phyloP scores from a whole-genome alignment of 73 alveolate species.

The Paramecium octaurelia region DNA sequence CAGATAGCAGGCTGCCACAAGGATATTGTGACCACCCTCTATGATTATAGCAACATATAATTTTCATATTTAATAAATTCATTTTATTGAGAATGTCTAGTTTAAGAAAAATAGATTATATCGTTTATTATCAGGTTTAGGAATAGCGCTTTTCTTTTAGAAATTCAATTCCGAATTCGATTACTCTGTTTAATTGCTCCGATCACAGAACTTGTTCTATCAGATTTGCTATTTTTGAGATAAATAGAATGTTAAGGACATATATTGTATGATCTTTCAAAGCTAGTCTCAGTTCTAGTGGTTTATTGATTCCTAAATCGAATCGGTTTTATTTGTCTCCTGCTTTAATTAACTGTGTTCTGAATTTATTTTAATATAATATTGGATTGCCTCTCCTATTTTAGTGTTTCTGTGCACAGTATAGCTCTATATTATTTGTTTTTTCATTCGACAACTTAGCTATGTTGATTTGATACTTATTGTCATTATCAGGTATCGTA shows the following conservation, averaged over 20 bases:
- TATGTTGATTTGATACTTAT: background rate
- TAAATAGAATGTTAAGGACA: background rate
- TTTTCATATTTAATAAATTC: slow-evolving; percentile 9
- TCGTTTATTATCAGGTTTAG: background rate
- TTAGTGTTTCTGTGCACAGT: background rate
- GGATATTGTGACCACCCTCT: slow-evolving; percentile 80
- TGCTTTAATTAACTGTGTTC: background rate
- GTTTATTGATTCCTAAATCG: background rate
- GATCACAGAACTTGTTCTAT: background rate
- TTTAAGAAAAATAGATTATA: background rate
- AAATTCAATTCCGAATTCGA: background rate
- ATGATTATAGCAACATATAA: slow-evolving; percentile 72
- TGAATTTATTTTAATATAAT: background rate
- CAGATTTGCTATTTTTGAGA: background rate
- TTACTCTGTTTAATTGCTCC: background rate
- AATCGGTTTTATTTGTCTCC: background rate
- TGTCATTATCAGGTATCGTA: background rate
- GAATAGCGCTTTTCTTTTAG: background rate
- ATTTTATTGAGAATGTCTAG: slow-evolving; percentile 5
- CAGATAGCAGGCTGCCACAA: slow-evolving; percentile 70
- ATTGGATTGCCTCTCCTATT: background rate
- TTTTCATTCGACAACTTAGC: background rate
- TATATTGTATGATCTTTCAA: background rate
- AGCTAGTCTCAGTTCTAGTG: background rate
- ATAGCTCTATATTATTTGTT: background rate